Conservation (phyloP, 345 rosid genomes). For the Tarenaya hassleriana region DNA sequence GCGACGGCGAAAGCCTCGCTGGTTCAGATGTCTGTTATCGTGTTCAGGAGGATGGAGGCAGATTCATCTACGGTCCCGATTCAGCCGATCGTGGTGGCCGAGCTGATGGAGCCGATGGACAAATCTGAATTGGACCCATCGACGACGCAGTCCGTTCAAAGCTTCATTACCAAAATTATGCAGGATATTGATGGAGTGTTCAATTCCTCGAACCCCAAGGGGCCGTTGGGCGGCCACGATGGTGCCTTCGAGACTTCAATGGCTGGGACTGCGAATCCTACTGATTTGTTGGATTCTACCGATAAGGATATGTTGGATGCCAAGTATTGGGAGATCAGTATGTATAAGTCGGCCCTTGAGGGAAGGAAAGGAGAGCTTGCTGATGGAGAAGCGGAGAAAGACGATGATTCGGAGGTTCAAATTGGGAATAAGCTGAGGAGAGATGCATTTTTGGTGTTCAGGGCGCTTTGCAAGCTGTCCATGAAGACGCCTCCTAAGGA, state of each 20-base stretch:
- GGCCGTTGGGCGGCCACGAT: conserved; percentile 44
- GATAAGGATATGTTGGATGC: conserved; percentile 99
- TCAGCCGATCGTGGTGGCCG: conserved; percentile 99
- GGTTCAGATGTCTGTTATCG: conserved; percentile 94
- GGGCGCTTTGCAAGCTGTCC: conserved; percentile 97
- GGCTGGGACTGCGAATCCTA: conserved; percentile 60
- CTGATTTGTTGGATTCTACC: conserved; percentile 65
- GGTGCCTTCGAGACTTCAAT: conserved; percentile 70
- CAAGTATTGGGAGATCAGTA: conserved; percentile 99
- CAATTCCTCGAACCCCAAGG: conserved; percentile 47
- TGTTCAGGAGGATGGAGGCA: conserved; percentile 97
- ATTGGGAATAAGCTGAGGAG: conserved; percentile 97
- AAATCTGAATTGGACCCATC: conserved; percentile 77
- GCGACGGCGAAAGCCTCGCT: conserved; percentile 94
- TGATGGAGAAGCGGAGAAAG: conserved; percentile 85
- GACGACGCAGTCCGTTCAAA: conserved; percentile 77
- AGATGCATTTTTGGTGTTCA: conserved; percentile 97
- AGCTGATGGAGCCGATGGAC: conserved; percentile 82
- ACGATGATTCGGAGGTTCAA: conserved; percentile 93
- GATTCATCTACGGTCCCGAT: conserved; percentile 90
- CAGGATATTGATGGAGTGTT: conserved; percentile 71
- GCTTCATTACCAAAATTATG: conserved; percentile 72
- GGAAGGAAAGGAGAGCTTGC: conserved; percentile 97
- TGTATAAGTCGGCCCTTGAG: conserved; percentile 96
- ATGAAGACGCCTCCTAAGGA: conserved; percentile 99